Evolutionary conservation across 345 rosid species (phyloP), one percentile per base, ranked within the genome.

Genomic region (Eucalyptus erythrocorys): DNA sequence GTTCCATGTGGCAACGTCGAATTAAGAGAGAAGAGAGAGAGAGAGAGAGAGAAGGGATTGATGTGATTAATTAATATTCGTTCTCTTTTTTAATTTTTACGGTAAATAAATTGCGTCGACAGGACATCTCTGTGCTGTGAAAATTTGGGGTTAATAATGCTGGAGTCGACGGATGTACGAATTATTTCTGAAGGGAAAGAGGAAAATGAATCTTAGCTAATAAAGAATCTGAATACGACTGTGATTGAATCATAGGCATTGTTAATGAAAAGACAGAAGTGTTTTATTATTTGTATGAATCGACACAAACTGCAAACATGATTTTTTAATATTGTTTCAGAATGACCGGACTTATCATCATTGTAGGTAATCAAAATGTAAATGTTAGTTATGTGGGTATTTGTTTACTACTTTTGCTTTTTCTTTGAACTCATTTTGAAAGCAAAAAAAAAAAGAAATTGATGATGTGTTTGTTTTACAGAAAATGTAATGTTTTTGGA

Each of bases 231-330:
- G 42, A 32, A 5, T 14, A 30, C 5, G 19, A 16, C 32, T 64
- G 10, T 4, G 21, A 7, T 64, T n/a, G 9, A 64, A 64, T 64
- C 21, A 4, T 64, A n/a, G 10, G 37, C 37, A 3, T 7, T n/a
- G 40, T n/a, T n/a, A 8, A 13, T 4, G n/a, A 64, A 64, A n/a
- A 64, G 10, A 64, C 7, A 64, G 10, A n/a, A 4, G 16, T 64
- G 40, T 7, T 57, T 57, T 57, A 10, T 14, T 26, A 26, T 57
- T 12, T 6, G n/a, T 10, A 26, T 57, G n/a, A 26, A 57, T 57
- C n/a, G 14, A 57, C 3, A 10, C 6, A 30, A 5, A 26, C 6
- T 1, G 27, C 3, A 24, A 57, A 24, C 6, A 5, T 5, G 13
- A 10, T 9, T 21, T 22, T 55, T 55, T 55, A 22, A 47, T 22